Evolutionary conservation across 2,329 filamentous ascomycete genomes (phyloP), one percentile per base, ranked within the genome.

Genomic region (Tothia fuscella): DNA sequence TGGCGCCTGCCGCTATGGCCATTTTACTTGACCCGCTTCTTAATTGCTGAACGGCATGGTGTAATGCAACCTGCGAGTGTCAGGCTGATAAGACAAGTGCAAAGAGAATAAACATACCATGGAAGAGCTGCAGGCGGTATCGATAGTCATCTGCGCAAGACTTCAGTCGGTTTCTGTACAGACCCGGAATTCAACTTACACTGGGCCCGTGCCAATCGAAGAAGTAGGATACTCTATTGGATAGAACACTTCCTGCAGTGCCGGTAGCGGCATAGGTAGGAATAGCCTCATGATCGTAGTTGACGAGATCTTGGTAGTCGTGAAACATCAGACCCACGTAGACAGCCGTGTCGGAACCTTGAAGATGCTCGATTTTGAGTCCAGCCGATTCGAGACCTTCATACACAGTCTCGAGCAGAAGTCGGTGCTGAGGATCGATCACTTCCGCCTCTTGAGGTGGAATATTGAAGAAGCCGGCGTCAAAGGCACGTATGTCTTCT

Each of bases 171-270:
- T 33, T 10, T 17, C 31, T 12, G 2, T 33, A 17, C 4, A 14
- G 14, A 4, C 6, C 31, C 4, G 31, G n/a, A 33, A 33, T 17
- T 17, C n/a, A n/a, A 32, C n/a, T n/a, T n/a, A n/a, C n/a, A 41
- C 35, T 29, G 19, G 58, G 54, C 0, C 60, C 60, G 28, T 50
- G 50, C 6, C 59, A 43, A 34, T 62, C 54, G 35, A 53, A 63
- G 35, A 56, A 56, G 25, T 56, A 59, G 5, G 55, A 57, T 3
- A 61, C 33, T 0, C 57, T 50, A 31, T 59, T 60, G 3, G 56
- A 44, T 12, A 52, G 34, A 19, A 56, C 38, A 4, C 46, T 42
- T 7, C 28, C 13, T 2, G 43, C 47, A 26, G 38, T 47, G 5
- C 52, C 55, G 2, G 51, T 51, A 2, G 46, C 43, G 3, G 21